Evolutionary conservation across 2,329 filamentous ascomycete genomes (phyloP).

Genomic region (Xylariaceae sp.): DNA sequence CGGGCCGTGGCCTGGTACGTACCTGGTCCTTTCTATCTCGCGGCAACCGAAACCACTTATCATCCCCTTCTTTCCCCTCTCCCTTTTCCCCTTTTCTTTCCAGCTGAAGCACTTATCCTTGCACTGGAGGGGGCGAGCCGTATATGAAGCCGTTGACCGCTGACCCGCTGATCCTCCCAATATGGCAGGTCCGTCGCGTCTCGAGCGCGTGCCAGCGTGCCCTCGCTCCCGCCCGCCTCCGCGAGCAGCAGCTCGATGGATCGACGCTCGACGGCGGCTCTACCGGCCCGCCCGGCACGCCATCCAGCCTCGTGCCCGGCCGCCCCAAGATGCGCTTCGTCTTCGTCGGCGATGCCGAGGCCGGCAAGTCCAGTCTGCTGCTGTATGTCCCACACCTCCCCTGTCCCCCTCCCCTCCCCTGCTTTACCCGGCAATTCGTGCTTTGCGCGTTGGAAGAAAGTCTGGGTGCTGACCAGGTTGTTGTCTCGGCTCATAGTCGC

Average conservation of each 20-base stretch:
- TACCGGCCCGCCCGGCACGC: slow-evolving; percentile 9
- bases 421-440: not conserved
- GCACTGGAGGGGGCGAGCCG: too few species aligned
- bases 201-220: slow-evolving; percentile 13
- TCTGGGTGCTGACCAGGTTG: slow-evolving; percentile 1
- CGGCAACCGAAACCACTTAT: too few species aligned
- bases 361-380: slow-evolving; percentile 24
- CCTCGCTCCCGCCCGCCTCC: slow-evolving; percentile 5
- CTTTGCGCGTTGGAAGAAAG: not conserved
- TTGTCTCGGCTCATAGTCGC: slow-evolving; percentile 19
- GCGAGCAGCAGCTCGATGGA: slow-evolving; percentile 2
- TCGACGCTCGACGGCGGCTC: not conserved
- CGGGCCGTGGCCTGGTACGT: slow-evolving; percentile 10
- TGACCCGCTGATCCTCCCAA: too few species aligned
- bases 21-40: too few species aligned
- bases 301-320: slow-evolving; percentile 7
- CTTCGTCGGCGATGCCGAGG: slow-evolving; percentile 22
- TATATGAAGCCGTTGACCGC: too few species aligned
- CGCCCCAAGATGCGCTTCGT: slow-evolving; percentile 22
- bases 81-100: too few species aligned
- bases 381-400: slow-evolving; percentile 13
- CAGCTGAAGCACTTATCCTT: too few species aligned
- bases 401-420: not conserved
- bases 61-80: too few species aligned
- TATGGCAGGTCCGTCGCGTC: too few species aligned